Evolutionary conservation across 1,284 basidiomycete species (phyloP).

Genomic region (Xerocomus nothofagi): DNA sequence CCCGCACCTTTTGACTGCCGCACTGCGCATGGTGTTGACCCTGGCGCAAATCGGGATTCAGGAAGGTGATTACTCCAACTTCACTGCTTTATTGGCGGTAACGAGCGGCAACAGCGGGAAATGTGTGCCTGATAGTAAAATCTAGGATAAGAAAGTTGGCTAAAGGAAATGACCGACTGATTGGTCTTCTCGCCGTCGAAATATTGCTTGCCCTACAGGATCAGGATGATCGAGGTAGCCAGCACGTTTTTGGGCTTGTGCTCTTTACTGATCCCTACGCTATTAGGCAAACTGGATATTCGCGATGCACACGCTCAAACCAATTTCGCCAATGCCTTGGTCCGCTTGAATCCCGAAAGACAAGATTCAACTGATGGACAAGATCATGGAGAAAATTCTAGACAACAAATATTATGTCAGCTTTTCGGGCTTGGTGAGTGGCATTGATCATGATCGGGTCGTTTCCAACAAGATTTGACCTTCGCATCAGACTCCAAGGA

Average conservation of each 20-base stretch:
- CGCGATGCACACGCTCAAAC: conserved; percentile 7
- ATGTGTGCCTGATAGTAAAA: conserved; percentile 9
- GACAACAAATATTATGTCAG: conserved; percentile 1
- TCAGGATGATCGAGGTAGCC: conserved; percentile 3
- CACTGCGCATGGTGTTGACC: conserved; percentile 22
- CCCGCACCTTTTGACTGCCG: conserved; percentile 7
- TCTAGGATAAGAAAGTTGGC: conserved; percentile 18
- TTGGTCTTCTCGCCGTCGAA: conserved; percentile 28
- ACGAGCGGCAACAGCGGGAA: not conserved
- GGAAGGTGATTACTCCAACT: conserved; percentile 6
- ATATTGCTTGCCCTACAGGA: conserved; percentile 16
- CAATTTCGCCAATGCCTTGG: conserved; percentile 20
- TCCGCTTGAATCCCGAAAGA: not conserved
- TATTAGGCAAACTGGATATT: conserved; percentile 10
- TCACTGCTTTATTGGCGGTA: not conserved
- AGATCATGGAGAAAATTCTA: not conserved
- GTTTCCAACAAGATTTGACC: not conserved
- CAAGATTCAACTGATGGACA: not conserved
- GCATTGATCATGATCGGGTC: not conserved
- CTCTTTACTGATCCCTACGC: not conserved
- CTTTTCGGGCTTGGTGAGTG: conserved; percentile 26
- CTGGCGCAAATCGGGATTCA: conserved; percentile 16
- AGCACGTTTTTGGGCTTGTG: not conserved
- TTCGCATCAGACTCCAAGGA: conserved; percentile 4
- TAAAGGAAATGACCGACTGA: not conserved